Base-by-base conservation (phyloP, 2,329 filamentous ascomycete species). In the Trichoderma aggressivum region DNA sequence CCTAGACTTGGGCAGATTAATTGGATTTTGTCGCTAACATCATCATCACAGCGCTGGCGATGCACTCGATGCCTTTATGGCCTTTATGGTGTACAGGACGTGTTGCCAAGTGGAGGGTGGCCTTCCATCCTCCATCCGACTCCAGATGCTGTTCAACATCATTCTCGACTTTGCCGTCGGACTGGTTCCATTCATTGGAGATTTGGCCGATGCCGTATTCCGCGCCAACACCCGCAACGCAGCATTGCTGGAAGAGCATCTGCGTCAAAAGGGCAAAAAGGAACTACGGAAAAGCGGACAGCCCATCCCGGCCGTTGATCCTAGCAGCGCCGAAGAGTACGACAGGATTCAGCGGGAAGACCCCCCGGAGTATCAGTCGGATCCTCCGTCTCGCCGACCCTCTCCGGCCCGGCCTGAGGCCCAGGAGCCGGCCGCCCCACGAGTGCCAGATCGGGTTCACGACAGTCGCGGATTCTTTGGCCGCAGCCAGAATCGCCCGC, bases 121-220 rank as follows among this genome's bases (percentile, higher is more conserved):
- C 16, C 87, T 98, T 5, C 91, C 91, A 1, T 74, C 80, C 5
- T 77, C 80, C 11, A 81, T 95, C 63, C 85, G 88, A 70, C 80
- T 87, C 32, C 87, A 87, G 77, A 98, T 99, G 96, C 80, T 94
- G 74, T 81, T 94, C 77, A 97, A 97, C 81, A 88, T 98, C 70
- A 76, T 86, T 4, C 72, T 94, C 53, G 93, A 97, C 78, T 93
- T 96, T 75, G 79, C 87, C 47, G 84, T 94, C 39, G 93, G 93
- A 7, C 82, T 96, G 3, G 84, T 95, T 1, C 93, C 93, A 0
- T 88, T 95, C 73, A 73, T 94, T 0, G 93, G 93, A n/a, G 93
- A 95, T 76, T 72, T 95, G 3, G 87, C 86, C 50, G 93, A 96
- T 77, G 91, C 91, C 7, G 80, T 89, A 3, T 91, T 91, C 82